Conservation (phyloP, 2,329 filamentous ascomycete species). For the Trichoderma hamatum region DNA sequence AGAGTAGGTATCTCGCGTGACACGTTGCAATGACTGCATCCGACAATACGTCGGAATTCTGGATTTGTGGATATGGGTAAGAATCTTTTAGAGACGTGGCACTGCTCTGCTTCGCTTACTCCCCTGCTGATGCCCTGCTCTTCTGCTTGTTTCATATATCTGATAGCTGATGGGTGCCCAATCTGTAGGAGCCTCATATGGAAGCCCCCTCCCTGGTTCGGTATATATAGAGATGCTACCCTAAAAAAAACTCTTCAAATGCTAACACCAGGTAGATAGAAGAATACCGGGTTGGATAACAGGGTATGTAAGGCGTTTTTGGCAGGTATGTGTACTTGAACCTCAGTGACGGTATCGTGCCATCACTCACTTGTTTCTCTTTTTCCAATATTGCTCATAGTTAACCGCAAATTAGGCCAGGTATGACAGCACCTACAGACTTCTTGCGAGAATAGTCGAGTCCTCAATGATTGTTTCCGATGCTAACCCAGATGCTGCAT, state of each 20-base stretch:
- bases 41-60: slow-evolving; percentile 67
- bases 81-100: slow-evolving; percentile 1
- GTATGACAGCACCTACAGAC: slow-evolving; percentile 31
- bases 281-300: slow-evolving; percentile 87
- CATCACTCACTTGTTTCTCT: background rate
- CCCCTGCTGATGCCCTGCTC: slow-evolving; percentile 2
- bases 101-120: slow-evolving; percentile 9
- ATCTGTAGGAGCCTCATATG: slow-evolving; percentile 79
- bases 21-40: slow-evolving; percentile 10
- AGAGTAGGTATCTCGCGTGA: background rate
- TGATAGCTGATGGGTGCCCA: slow-evolving; percentile 14
- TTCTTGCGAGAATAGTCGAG: background rate
- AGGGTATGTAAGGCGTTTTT: slow-evolving; percentile 93
- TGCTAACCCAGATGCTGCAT: slow-evolving; percentile 7
- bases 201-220: slow-evolving; percentile 96
- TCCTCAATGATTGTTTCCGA: background rate
- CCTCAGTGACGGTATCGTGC: background rate
- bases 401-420: slow-evolving; percentile 37
- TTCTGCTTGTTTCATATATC: background rate
- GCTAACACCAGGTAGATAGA: slow-evolving; percentile 60
- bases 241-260: background rate
- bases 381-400: slow-evolving; percentile 38
- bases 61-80: slow-evolving; percentile 97
- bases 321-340: slow-evolving; percentile 71
- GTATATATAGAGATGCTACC: slow-evolving; percentile 51